Evolutionary conservation across 179 eudicot species (phyloP).

Genomic region (Kewa caespitosa): DNA sequence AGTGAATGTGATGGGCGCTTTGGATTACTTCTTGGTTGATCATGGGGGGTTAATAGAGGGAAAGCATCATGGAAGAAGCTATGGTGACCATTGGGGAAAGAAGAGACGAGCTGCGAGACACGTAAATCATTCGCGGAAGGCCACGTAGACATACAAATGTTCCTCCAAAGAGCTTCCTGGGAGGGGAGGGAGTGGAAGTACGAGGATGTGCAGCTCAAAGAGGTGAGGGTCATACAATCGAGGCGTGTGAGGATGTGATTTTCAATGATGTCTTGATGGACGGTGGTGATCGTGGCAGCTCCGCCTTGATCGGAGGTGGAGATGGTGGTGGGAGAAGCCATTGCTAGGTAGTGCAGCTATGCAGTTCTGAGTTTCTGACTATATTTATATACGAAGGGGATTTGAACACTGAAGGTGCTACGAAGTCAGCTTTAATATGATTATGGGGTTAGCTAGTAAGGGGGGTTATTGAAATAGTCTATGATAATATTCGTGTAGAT

Average conservation of each 20-base stretch:
- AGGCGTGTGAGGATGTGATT: conserved; percentile 32
- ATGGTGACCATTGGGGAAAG: conserved; percentile 17
- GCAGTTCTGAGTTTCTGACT: no score
- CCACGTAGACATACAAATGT: conserved; percentile 31
- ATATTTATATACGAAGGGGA: no score
- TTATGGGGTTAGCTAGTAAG: no score
- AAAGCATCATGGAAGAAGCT: conserved; percentile 30
- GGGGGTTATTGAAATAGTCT: no score
- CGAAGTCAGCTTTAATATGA: no score
- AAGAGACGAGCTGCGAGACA: conserved; percentile 13
- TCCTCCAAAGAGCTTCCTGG: conserved; percentile 24
- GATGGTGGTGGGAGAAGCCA: conserved; percentile 10
- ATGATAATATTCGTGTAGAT: no score
- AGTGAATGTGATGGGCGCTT: not conserved
- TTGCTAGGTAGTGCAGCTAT: no score
- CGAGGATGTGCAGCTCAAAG: conserved; percentile 28
- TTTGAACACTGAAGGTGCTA: no score
- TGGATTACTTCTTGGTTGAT: not conserved
- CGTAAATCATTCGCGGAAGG: conserved; percentile 30
- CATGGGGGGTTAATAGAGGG: conserved; percentile 22
- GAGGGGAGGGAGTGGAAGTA: conserved; percentile 21
- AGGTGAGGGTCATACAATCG: conserved; percentile 31
- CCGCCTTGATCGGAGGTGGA: conserved; percentile 6
- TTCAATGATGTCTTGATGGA: conserved; percentile 26
- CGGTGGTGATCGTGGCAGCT: conserved; percentile 10